Evolutionary conservation across 352 stramenopile species (phyloP), one percentile per base, ranked within the genome.

Genomic region (Globisporangium lucens): DNA sequence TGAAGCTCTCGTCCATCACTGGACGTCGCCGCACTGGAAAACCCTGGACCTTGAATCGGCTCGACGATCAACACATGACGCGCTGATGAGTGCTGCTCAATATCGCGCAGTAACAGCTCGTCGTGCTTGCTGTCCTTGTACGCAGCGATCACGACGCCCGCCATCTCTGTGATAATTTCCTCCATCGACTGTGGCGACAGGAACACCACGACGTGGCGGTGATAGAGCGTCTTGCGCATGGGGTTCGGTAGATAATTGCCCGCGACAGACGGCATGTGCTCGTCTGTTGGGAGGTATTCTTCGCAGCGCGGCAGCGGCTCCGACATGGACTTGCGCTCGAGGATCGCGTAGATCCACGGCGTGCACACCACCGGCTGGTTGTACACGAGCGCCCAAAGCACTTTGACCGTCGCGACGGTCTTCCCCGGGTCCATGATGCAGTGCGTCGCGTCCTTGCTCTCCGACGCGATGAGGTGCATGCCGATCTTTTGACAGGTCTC

Each of bases 381-480:
- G 70, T 89, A 89, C 62, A 95, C 87, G 17, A 96, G 76, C 10
- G 89, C 85, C 89, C 89, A 96, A 10, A 96, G 76, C 62, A 95
- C 82, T 59, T 96, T 96, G 29, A 93, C 81, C 1, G 89, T 96
- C 29, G 85, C 89, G 35, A 95, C 82, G 67, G 94, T 83, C 43
- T 71, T 78, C 6, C 83, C 89, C n/a, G 83, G 76, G 58, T 96
- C 89, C 83, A 93, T 90, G 66, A 96, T 89, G 63, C 89, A 96
- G 60, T 96, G 87, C 7, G 87, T 96, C 9, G 85, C 85, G 30
- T 90, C 72, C 61, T 84, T 81, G 52, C 71, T 87, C 63, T 89
- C 73, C 1, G 52, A 61, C 17, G 72, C 49, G 65, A 95, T 70
- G 56, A 94, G 71, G 59, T 96, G 89, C 82, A 96, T 95, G 55